A percentile compares a stretch with the other conserved stretches of the same genome.
phyloP scores from a whole-genome alignment of 306 rosid genomes.

The Sphenostylis stenocarpa region DNA sequence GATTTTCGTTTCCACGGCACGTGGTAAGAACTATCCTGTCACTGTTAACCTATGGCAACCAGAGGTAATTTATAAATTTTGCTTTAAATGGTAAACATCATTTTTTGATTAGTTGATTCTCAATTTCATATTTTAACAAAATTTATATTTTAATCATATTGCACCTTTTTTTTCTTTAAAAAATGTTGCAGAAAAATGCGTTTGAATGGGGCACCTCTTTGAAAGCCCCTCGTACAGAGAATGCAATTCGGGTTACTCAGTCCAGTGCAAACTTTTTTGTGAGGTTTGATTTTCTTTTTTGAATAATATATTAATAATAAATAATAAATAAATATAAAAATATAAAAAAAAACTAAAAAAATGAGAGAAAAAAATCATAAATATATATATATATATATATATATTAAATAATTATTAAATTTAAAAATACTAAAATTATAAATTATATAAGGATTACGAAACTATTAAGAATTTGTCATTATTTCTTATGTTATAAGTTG shows the following conservation, averaged over 20 bases:
- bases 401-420: too few species aligned
- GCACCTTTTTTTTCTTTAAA: background rate
- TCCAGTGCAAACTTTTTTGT: slow-evolving; percentile 59
- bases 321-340: too few species aligned
- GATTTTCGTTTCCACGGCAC: slow-evolving; percentile 70
- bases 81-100: background rate
- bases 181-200: slow-evolving; percentile 57
- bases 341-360: too few species aligned
- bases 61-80: slow-evolving; percentile 51
- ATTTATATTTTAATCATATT: background rate
- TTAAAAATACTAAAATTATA: too few species aligned
- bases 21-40: slow-evolving; percentile 56
- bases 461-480: too few species aligned
- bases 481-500: too few species aligned
- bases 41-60: slow-evolving; percentile 86
- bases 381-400: too few species aligned
- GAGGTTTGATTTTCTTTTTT: too few species aligned
- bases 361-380: too few species aligned
- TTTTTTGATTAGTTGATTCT: background rate
- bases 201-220: slow-evolving; percentile 65
- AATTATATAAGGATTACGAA: too few species aligned
- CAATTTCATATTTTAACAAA: background rate
- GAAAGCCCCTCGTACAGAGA: slow-evolving; percentile 71
- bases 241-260: slow-evolving; percentile 72
- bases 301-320: too few species aligned